Conservation (phyloP, 345 rosid genomes). For the Aquilaria sinensis region DNA sequence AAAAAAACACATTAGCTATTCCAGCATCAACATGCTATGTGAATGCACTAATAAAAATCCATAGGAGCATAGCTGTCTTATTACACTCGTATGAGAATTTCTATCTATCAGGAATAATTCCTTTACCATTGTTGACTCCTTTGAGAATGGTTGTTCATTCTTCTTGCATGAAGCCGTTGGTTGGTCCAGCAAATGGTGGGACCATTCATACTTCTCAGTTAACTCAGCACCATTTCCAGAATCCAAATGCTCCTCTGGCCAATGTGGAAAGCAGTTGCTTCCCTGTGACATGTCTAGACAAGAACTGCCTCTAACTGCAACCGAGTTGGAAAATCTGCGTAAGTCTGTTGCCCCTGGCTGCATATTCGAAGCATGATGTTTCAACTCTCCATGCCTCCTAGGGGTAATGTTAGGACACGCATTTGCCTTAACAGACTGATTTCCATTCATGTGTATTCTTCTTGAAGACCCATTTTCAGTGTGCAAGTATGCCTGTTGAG, state of each 20-base stretch:
- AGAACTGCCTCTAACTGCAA: constrained; percentile 68
- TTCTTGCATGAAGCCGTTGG: constrained; percentile 32
- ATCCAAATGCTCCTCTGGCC: constrained; percentile 39
- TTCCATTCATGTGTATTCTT: constrained; percentile 23
- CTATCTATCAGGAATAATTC: neutral
- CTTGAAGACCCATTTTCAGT: constrained; percentile 31
- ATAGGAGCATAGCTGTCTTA: no score
- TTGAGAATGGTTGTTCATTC: constrained; percentile 23
- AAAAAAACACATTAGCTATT: neutral
- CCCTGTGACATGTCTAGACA: constrained; percentile 40
- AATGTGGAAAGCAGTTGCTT: constrained; percentile 29
- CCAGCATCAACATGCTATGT: neutral
- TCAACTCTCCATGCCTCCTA: constrained; percentile 28
- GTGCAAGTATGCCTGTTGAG: constrained; percentile 20
- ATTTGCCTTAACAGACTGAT: constrained; percentile 18
- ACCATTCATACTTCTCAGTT: constrained; percentile 34
- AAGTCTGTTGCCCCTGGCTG: constrained; percentile 41
- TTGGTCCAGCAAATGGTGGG: constrained; percentile 37
- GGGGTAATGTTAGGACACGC: constrained; percentile 25
- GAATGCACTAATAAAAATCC: neutral
- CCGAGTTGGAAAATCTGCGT: constrained; percentile 73
- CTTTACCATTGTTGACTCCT: constrained; percentile 33
- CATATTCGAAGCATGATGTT: constrained; percentile 43
- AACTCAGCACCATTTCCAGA: constrained; percentile 27
- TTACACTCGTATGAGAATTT: neutral